Evolutionary conservation across 352 stramenopile species (phyloP).

Genomic region (Phytopythium montanum): DNA sequence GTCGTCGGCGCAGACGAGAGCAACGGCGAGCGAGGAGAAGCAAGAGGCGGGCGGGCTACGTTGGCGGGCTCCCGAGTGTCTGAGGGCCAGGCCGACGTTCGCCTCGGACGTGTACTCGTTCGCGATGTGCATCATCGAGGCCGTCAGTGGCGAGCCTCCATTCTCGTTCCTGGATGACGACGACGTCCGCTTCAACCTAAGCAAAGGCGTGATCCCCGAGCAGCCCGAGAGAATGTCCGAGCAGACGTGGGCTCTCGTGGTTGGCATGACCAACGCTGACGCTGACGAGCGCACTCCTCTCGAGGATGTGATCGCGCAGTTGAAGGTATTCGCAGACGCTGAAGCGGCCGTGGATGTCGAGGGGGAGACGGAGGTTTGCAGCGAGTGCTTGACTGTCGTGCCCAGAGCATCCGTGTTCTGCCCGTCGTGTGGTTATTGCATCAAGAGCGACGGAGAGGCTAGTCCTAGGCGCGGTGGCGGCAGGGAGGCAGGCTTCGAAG

Average conservation of each 20-base stretch:
- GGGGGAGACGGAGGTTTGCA: background rate
- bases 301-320: background rate
- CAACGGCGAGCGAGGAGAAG: background rate
- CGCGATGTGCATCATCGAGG: conserved; percentile 16
- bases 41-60: conserved; percentile 5
- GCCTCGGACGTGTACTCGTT: conserved; percentile 14
- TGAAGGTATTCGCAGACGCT: conserved; percentile 4
- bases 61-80: conserved; percentile 28
- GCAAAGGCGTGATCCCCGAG: conserved; percentile 3
- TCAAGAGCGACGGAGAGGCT: background rate
- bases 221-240: conserved; percentile 10
- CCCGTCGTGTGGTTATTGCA: background rate
- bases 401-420: background rate
- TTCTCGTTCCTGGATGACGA: conserved; percentile 17
- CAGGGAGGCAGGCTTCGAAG: no score
- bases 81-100: conserved; percentile 13
- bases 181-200: conserved; percentile 3
- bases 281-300: conserved; percentile 1
- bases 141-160: conserved; percentile 16
- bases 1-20: background rate
- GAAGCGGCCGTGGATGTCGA: background rate
- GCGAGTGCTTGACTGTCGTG: background rate
- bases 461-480: no score
- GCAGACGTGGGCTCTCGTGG: conserved; percentile 15
- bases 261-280: conserved; percentile 6